Percentiles rank a stretch among this genome's conserved stretches.
Evolutionary conservation across 2,329 filamentous ascomycete genomes (phyloP).

Genomic region (Aaosphaeria pasadenensis): DNA sequence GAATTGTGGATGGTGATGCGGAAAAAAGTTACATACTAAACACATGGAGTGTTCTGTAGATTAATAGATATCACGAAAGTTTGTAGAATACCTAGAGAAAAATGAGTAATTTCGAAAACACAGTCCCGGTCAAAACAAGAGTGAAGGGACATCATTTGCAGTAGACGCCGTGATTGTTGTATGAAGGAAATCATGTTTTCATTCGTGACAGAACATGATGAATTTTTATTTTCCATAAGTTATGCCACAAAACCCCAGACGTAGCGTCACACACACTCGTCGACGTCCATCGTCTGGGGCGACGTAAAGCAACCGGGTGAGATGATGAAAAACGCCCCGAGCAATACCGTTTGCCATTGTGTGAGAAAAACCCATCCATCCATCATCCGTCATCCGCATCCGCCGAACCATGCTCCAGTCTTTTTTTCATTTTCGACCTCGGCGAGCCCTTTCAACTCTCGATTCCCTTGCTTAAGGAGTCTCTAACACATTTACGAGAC

Average conservation of each 20-base stretch:
- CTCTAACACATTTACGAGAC: constrained; percentile 17
- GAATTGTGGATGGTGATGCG: not conserved
- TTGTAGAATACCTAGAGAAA: not conserved
- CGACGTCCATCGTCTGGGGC: constrained; percentile 19
- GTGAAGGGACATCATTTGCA: too few relatives aligned
- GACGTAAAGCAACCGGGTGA: constrained; percentile 32
- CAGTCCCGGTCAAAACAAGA: not conserved
- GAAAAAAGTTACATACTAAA: not conserved
- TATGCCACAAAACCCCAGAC: constrained; percentile 34
- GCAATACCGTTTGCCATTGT: constrained; percentile 29
- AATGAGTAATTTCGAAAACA: not conserved
- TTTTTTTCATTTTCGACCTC: not conserved
- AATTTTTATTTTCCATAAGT: constrained; percentile 38
- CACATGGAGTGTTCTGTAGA: not conserved
- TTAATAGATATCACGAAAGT: not conserved
- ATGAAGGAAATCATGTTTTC: not conserved
- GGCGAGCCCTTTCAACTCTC: not conserved
- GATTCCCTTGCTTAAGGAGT: not conserved
- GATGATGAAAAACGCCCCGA: constrained; percentile 35
- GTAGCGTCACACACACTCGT: constrained; percentile 16
- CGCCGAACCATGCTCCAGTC: not conserved
- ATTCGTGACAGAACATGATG: constrained; percentile 30
- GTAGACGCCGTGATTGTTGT: too few relatives aligned
- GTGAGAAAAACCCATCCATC: constrained; percentile 22
- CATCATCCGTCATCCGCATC: constrained; percentile 21